Conservation (phyloP, 164 flowering plant genomes). For the Vitis vinifera region DNA sequence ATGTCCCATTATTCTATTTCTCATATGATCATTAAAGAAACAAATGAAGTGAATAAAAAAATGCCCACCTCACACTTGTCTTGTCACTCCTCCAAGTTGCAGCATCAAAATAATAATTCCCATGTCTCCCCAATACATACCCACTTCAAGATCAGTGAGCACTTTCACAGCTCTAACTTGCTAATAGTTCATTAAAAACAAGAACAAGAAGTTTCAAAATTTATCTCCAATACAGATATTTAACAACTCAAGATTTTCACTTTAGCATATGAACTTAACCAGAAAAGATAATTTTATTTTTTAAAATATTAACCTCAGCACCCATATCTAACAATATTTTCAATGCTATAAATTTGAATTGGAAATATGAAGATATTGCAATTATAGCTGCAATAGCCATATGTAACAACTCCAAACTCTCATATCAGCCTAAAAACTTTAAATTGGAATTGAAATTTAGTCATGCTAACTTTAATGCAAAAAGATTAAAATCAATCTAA, state of each 20-base stretch:
- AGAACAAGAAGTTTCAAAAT: background rate
- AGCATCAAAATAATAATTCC: conserved; percentile 77
- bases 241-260: background rate
- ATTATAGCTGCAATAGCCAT: background rate
- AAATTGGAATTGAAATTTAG: background rate
- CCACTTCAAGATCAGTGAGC: conserved; percentile 78
- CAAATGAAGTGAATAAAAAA: background rate
- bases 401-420: background rate
- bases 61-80: conserved; percentile 60
- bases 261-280: no score
- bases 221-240: background rate
- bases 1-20: background rate
- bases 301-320: background rate
- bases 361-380: no score
- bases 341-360: no score
- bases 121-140: conserved; percentile 81
- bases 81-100: conserved; percentile 55
- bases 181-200: conserved; percentile 22
- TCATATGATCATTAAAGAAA: background rate
- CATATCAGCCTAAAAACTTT: background rate
- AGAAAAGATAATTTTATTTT: background rate
- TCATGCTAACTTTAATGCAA: no score
- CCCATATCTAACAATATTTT: background rate
- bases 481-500: background rate
- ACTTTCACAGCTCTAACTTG: conserved; percentile 63